Percentiles rank a stretch among this genome's conserved stretches.
Conservation (phyloP, 257 asterid species). For the Solanum chiquidenum region DNA sequence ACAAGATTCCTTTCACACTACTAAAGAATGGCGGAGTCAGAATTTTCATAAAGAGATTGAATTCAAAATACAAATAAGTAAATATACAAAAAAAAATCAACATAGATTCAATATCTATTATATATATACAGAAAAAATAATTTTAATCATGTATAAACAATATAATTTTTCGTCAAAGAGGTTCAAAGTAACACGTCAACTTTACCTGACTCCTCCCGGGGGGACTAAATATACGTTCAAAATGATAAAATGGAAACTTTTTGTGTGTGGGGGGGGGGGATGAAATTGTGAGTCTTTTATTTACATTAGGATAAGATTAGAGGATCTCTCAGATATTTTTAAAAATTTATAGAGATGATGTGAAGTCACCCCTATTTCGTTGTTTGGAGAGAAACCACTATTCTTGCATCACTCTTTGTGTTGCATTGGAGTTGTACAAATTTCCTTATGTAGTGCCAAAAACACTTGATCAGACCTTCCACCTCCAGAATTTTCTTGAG, state of each 20-base stretch:
- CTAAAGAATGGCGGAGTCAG: rapidly evolving
- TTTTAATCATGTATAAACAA: too few relatives aligned
- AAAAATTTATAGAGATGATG: not conserved
- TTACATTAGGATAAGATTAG: not conserved
- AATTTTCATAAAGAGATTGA: not conserved
- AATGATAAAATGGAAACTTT: not conserved
- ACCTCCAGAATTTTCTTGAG: not conserved
- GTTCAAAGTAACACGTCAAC: rapidly evolving
- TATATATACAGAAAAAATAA: too few relatives aligned
- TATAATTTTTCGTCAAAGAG: too few relatives aligned
- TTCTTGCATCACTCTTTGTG: not conserved
- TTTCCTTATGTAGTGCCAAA: not conserved
- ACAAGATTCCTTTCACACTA: not conserved
- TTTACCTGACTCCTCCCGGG: too few relatives aligned
- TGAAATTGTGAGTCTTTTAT: too few relatives aligned
- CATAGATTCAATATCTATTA: too few relatives aligned
- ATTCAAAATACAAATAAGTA: too few relatives aligned
- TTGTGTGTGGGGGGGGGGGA: too few relatives aligned
- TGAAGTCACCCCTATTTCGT: not conserved
- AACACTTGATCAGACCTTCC: not conserved
- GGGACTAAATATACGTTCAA: not conserved
- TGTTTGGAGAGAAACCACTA: rapidly evolving
- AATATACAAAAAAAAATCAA: too few relatives aligned
- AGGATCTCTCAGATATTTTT: rapidly evolving
- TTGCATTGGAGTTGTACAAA: not conserved